Evolutionary conservation across 2,329 filamentous ascomycete genomes (phyloP).

Genomic region (Colletotrichum spinosum): DNA sequence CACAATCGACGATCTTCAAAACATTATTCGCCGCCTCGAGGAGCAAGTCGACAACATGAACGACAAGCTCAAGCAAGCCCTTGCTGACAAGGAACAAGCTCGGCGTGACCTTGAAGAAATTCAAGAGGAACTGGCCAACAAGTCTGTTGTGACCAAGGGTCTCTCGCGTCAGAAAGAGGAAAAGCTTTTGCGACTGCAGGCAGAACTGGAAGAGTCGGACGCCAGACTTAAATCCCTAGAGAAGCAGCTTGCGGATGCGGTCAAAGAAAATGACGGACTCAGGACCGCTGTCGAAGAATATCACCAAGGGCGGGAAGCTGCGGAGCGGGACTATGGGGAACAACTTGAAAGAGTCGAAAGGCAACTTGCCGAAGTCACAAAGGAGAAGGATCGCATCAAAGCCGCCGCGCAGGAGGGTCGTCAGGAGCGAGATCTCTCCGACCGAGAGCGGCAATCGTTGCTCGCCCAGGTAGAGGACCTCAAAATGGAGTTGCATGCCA

Average conservation of each 20-base stretch:
- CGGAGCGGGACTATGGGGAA: conserved; percentile 50
- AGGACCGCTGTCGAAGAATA: conserved; percentile 57
- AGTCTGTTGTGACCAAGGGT: conserved; percentile 80
- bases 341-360: conserved; percentile 63
- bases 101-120: conserved; percentile 73
- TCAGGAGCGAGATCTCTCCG: conserved; percentile 56
- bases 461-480: conserved; percentile 64
- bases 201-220: conserved; percentile 69
- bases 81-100: conserved; percentile 66
- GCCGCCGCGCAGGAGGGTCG: conserved; percentile 57
- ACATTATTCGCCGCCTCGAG: conserved; percentile 63
- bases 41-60: conserved; percentile 66
- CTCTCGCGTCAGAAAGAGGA: conserved; percentile 81
- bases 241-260: conserved; percentile 59
- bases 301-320: conserved; percentile 56
- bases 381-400: conserved; percentile 59
- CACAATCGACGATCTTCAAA: conserved; percentile 69
- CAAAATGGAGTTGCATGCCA: conserved; percentile 69
- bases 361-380: conserved; percentile 58
- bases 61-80: conserved; percentile 64
- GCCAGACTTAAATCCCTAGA: conserved; percentile 64
- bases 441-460: conserved; percentile 53
- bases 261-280: conserved; percentile 59
- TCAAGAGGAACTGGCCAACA: conserved; percentile 82
- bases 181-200: conserved; percentile 73